phyloP scores from a whole-genome alignment of 352 stramenopile genomes.

The Phytophthora lateralis region DNA sequence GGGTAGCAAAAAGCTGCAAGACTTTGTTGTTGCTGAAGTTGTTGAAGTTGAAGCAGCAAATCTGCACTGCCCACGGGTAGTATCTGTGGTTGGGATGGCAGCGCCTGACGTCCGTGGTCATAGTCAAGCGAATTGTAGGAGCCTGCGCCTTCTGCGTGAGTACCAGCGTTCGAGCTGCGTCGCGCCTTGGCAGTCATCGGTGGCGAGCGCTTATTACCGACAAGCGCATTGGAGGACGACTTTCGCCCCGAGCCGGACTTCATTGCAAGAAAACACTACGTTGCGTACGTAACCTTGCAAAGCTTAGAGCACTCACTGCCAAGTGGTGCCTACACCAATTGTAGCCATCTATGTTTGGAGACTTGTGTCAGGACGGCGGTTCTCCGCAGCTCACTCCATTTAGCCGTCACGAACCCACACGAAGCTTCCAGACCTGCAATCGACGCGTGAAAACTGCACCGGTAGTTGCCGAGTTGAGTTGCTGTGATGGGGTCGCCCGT shows the following conservation, averaged over 20 bases:
- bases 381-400: conserved; percentile 16
- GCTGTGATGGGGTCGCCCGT: conserved; percentile 68
- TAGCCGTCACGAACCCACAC: conserved; percentile 13
- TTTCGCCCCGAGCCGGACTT: conserved; percentile 30
- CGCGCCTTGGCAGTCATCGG: conserved; percentile 24
- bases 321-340: neutral
- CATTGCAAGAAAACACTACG: conserved; percentile 9
- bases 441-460: neutral
- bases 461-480: conserved; percentile 6
- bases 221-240: conserved; percentile 23
- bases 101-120: conserved; percentile 15
- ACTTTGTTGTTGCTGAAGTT: conserved; percentile 48
- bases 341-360: conserved; percentile 5
- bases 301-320: neutral
- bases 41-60: conserved; percentile 57
- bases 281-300: neutral
- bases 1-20: conserved; percentile 46
- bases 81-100: conserved; percentile 23
- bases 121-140: conserved; percentile 23
- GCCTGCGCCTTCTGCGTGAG: neutral
- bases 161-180: conserved; percentile 15
- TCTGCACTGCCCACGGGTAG: conserved; percentile 26
- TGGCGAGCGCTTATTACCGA: conserved; percentile 24
- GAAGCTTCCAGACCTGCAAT: conserved; percentile 4
- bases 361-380: neutral